Conservation (phyloP, 2,329 filamentous ascomycete species). For the Hypoxylon sp. region DNA sequence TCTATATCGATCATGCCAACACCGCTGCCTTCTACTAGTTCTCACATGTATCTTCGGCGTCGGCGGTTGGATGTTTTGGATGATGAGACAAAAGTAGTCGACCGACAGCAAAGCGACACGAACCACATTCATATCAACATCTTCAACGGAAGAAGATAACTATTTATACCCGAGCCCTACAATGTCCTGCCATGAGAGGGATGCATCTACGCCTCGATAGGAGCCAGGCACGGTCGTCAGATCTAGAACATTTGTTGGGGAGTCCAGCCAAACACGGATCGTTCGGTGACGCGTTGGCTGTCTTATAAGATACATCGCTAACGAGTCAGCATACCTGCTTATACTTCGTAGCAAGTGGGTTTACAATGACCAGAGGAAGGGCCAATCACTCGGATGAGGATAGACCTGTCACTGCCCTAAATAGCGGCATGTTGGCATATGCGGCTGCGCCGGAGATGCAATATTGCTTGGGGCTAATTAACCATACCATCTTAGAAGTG, state of each 20-base stretch:
- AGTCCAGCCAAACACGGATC: background rate
- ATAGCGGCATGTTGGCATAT: background rate
- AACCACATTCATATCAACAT: too few species aligned
- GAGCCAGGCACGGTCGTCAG: background rate
- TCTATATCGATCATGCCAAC: background rate
- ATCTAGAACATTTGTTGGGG: background rate
- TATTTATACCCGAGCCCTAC: background rate
- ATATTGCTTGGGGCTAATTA: background rate
- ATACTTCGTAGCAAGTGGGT: background rate
- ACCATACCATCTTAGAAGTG: background rate
- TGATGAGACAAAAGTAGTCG: conserved; percentile 40
- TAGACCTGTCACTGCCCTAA: background rate
- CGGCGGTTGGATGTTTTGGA: conserved; percentile 43
- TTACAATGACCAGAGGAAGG: background rate
- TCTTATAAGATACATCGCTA: background rate
- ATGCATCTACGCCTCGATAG: background rate
- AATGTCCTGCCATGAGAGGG: background rate
- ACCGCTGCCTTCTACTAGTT: conserved; percentile 10
- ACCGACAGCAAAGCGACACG: background rate
- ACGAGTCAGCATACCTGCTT: background rate
- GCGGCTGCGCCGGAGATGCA: background rate
- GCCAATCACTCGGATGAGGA: background rate
- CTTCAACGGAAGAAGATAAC: background rate
- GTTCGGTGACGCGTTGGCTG: background rate
- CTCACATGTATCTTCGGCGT: conserved; percentile 42